A percentile compares a stretch with the other conserved stretches of the same genome.
These are phyloP conservation scores for Gossypium anomalum DNA, from an alignment of 345 rosid genomes.

Conservation along the genomic window DNA sequence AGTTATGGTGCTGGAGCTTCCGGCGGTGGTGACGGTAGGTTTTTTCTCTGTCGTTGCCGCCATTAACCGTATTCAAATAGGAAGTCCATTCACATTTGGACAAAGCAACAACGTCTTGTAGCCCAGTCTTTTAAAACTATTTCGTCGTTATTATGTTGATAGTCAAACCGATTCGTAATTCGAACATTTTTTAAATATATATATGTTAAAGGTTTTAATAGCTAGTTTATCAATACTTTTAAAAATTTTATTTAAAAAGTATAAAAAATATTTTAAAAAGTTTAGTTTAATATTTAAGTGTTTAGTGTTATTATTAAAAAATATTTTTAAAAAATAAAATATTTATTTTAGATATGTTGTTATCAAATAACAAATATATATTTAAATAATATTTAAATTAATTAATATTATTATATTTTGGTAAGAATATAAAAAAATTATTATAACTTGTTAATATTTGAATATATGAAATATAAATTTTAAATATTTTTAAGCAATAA, in stretches of 20 bases:
- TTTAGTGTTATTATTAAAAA: no score
- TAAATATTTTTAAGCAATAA: no score
- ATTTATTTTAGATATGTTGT: fast-evolving
- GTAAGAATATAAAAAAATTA: no score
- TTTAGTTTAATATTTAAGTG: no score
- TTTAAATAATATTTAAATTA: no score
- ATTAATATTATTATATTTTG: no score
- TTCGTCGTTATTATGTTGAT: not conserved
- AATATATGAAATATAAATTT: no score
- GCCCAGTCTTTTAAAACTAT: not conserved
- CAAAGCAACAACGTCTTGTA: not conserved
- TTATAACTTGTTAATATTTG: no score
- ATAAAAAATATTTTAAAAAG: fast-evolving
- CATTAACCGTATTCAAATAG: not conserved
- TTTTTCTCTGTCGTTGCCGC: not conserved
- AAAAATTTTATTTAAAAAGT: no score
- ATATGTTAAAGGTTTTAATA: no score
- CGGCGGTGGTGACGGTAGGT: slow-evolving; percentile 29
- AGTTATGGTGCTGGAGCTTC: slow-evolving; percentile 15
- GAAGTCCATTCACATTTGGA: not conserved
- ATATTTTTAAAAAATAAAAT: no score
- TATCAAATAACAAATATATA: fast-evolving
- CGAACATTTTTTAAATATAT: no score
- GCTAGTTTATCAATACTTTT: fast-evolving
- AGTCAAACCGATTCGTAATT: not conserved